A percentile compares a stretch with the other conserved stretches of the same genome.
phyloP scores from a whole-genome alignment of 331 rosid species.

The Pyrus hybrid region DNA sequence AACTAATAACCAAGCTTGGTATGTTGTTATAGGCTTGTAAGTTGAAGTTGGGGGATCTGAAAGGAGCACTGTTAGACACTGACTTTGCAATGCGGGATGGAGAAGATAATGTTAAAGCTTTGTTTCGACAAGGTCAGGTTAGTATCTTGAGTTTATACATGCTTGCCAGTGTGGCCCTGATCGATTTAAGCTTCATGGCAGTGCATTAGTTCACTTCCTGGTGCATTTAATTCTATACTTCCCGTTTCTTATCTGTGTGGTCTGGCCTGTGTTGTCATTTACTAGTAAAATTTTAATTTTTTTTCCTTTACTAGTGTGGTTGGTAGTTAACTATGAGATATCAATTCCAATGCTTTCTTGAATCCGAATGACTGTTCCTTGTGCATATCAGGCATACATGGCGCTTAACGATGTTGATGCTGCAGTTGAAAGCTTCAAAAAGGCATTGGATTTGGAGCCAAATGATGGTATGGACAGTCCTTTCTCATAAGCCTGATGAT shows the following conservation, averaged over 20 bases:
- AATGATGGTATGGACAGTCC: conserved; percentile 47
- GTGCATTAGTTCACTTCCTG: not conserved
- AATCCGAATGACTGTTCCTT: conserved; percentile 11
- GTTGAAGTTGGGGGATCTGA: conserved; percentile 76
- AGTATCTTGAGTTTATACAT: conserved; percentile 18
- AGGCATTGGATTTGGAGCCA: conserved; percentile 76
- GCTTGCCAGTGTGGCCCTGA: not conserved
- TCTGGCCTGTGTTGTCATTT: not conserved
- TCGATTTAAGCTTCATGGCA: not conserved
- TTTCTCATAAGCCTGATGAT: not conserved
- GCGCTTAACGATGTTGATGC: conserved; percentile 83
- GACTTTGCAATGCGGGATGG: conserved; percentile 96
- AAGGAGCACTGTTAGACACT: conserved; percentile 86
- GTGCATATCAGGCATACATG: conserved; percentile 55
- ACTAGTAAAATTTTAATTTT: not conserved
- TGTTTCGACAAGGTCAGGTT: conserved; percentile 99
- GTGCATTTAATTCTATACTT: not conserved
- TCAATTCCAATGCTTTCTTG: not conserved
- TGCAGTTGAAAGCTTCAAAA: conserved; percentile 76
- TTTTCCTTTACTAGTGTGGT: not conserved
- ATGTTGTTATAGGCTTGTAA: conserved; percentile 70
- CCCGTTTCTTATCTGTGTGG: not conserved
- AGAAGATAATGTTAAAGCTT: conserved; percentile 80
- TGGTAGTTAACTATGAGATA: not conserved
- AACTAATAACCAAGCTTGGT: conserved; percentile 1